Conservation (phyloP, 2,329 filamentous ascomycete genomes). For the Cercospora janseana region DNA sequence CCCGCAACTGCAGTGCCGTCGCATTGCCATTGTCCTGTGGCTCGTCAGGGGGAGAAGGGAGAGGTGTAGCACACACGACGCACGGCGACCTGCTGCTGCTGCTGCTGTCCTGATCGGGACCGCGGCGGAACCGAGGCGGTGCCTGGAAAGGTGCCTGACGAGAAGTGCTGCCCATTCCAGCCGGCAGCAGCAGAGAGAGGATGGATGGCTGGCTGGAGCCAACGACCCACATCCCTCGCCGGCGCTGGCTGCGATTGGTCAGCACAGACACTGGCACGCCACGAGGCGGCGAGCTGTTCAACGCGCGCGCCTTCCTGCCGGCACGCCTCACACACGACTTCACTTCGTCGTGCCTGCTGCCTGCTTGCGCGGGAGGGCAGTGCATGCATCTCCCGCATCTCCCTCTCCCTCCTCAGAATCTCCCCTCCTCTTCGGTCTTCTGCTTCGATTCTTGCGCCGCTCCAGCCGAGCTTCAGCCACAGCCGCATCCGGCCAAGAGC, state of each 20-base stretch:
- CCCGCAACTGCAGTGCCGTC: slow-evolving; percentile 8
- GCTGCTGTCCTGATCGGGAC: slow-evolving; percentile 5
- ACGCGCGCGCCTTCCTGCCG: neutral
- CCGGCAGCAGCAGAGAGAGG: neutral
- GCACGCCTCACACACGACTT: neutral
- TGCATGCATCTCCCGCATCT: too few relatives aligned
- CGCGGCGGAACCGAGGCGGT: slow-evolving; percentile 2
- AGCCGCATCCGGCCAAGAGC: neutral
- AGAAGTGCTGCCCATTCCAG: neutral
- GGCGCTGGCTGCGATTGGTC: slow-evolving; percentile 5
- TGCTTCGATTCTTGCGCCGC: neutral
- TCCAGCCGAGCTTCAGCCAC: neutral
- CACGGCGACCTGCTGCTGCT: neutral
- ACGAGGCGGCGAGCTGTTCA: slow-evolving; percentile 1
- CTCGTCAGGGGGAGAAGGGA: neutral
- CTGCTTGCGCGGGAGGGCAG: too few relatives aligned
- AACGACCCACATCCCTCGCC: neutral
- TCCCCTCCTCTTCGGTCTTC: neutral
- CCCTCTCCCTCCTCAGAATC: neutral
- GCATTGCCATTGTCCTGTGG: neutral
- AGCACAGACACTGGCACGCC: neutral
- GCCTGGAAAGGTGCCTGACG: neutral
- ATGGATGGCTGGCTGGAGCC: slow-evolving; percentile 1
- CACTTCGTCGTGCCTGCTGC: neutral
- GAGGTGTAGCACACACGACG: neutral